Evolutionary conservation across 163 green algal genomes (phyloP), one percentile per base, ranked within the genome.

Genomic region (Chloroidium sp.): DNA sequence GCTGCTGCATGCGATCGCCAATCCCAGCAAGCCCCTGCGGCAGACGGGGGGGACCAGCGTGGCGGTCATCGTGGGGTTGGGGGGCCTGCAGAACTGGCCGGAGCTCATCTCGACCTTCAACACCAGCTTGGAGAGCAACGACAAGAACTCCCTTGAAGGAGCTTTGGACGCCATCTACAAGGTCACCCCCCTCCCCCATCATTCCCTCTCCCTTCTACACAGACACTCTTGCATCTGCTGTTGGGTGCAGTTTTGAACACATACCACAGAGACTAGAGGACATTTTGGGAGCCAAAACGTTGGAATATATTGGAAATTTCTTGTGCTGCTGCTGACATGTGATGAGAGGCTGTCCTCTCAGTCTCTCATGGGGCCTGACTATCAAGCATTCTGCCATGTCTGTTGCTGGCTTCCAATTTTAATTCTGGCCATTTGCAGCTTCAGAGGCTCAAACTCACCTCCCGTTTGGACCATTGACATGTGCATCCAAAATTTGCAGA

Each of bases 121-220:
- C 59, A 78, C 82, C 62, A 91, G 86, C 80, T 82, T 98, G 62
- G 81, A 91, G 75, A 82, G 79, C 59, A 86, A 79, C 57, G 89
- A 96, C 61, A 4, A 84, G 2, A 85, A 84, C 64, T 77, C 89
- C 1, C 76, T 95, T 67, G 95, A 98, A 64, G 95, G 95, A 1
- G 92, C 90, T 0, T 83, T 98, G 62, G 94, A 98, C 83, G 88
- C 89, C 2, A 78, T 99, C 58, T 94, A 91, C 84, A 98, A 98
- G 88, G 87, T 95, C 3, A 69, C 59, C 1, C 14, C 13, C 2
- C 14, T 36, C 36, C 36, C 36, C 36, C 36, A 36, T 36, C 36
- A 3, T 75, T 58, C 8, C 1, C 59, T 4, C 61, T 59, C 61
- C 74, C 60, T 3, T 58, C 13, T 62, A 2, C 61, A n/a, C 69